Percentiles rank a stretch among this genome's conserved stretches.
phyloP scores from a whole-genome alignment of 1,139 yeast species.

The Candida tropicalis region DNA sequence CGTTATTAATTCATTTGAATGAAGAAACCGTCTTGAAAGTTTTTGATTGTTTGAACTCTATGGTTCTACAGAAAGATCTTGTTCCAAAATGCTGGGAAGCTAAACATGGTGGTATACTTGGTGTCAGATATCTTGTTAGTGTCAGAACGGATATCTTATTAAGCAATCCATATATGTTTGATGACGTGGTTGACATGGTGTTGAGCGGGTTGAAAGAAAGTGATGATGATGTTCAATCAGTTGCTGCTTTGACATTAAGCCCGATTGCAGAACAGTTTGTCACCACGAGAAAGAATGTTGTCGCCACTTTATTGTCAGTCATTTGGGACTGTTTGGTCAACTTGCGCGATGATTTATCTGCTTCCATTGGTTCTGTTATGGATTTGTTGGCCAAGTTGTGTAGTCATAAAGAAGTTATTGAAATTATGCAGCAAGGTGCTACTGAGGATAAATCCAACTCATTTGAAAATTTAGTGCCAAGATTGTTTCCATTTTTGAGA shows the following conservation, averaged over 20 bases:
- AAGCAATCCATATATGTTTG: constrained; percentile 58
- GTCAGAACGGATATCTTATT: constrained; percentile 80
- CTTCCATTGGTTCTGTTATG: constrained; percentile 96
- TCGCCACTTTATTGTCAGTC: constrained; percentile 68
- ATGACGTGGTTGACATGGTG: constrained; percentile 80
- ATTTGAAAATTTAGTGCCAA: constrained; percentile 81
- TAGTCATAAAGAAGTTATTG: constrained; percentile 76
- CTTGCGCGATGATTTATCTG: constrained; percentile 86
- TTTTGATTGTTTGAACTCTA: constrained; percentile 64
- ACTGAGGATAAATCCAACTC: constrained; percentile 50
- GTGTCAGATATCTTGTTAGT: constrained; percentile 88
- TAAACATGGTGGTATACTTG: constrained; percentile 97
- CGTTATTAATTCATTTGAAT: constrained; percentile 71
- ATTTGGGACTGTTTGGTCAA: constrained; percentile 89
- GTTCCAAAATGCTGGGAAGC: constrained; percentile 84
- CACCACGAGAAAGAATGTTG: constrained; percentile 57
- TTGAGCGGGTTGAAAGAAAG: constrained; percentile 80
- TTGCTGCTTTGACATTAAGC: constrained; percentile 88
- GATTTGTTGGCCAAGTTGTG: constrained; percentile 88
- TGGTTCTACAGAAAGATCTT: constrained; percentile 68
- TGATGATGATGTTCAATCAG: constrained; percentile 97
- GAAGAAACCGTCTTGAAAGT: constrained; percentile 57
- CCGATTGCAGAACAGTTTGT: constrained; percentile 91
- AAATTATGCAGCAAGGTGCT: constrained; percentile 67
- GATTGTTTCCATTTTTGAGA: constrained; percentile 87